A percentile compares a stretch with the other conserved stretches of the same genome.
phyloP scores from a whole-genome alignment of 2,329 filamentous ascomycete genomes.

The Talaromyces sp. region DNA sequence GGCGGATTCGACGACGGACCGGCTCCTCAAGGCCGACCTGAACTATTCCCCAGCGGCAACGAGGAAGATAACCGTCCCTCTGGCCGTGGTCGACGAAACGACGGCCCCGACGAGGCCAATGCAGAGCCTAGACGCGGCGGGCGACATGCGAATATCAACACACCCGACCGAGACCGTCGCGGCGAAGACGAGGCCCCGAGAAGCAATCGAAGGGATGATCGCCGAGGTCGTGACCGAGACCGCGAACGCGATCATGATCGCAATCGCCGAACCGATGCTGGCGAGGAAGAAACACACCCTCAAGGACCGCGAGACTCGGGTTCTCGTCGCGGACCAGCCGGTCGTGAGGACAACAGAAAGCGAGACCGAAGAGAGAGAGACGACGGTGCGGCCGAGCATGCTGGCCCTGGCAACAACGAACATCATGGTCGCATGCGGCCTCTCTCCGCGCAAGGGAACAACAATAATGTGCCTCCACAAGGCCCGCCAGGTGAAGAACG shows the following conservation, averaged over 20 bases:
- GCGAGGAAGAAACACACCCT: constrained; percentile 18
- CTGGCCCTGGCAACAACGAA: constrained; percentile 20
- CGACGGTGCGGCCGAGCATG: constrained; percentile 17
- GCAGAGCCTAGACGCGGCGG: constrained; percentile 27
- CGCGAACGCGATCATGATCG: constrained; percentile 31
- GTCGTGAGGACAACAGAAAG: constrained; percentile 30
- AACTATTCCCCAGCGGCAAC: constrained; percentile 27
- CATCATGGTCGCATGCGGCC: constrained; percentile 29
- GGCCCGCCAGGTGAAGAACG: constrained; percentile 26
- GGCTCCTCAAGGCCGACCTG: constrained; percentile 21
- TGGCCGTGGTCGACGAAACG: constrained; percentile 25
- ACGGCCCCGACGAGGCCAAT: constrained; percentile 29
- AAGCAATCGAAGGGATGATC: constrained; percentile 30
- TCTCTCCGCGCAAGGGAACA: constrained; percentile 28
- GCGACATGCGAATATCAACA: constrained; percentile 22
- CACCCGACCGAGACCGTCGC: constrained; percentile 18
- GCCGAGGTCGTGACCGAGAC: constrained; percentile 21
- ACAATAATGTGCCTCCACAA: constrained; percentile 18
- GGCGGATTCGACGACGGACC: constrained; percentile 20
- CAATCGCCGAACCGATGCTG: constrained; percentile 25
- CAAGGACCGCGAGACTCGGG: constrained; percentile 24
- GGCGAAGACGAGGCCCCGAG: constrained; percentile 24
- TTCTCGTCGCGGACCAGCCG: constrained; percentile 24
- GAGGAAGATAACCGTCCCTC: constrained; percentile 24
- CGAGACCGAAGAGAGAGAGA: constrained; percentile 32